A percentile compares a stretch with the other conserved stretches of the same genome.
Evolutionary conservation across 441 rosid species (phyloP).

Genomic region (Melastoma candidum): DNA sequence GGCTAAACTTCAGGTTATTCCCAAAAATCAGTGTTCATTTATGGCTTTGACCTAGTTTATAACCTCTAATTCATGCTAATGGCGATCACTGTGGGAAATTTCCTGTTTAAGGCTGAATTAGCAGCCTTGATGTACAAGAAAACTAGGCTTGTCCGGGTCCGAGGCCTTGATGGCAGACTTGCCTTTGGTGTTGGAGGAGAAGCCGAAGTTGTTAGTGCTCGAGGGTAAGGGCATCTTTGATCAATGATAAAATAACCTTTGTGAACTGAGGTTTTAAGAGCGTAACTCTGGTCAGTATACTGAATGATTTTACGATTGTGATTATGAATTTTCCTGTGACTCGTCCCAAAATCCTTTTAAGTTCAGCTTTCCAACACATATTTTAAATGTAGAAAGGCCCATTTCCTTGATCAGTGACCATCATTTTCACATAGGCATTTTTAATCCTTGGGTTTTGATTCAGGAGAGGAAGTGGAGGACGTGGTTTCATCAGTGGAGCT

Average conservation of each 20-base stretch:
- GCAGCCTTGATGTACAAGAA: conserved; percentile 83
- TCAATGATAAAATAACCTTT: too few species aligned
- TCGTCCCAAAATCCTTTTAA: too few species aligned
- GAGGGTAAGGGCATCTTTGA: conserved; percentile 44
- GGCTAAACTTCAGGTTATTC: conserved; percentile 76
- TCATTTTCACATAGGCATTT: conserved; percentile 6
- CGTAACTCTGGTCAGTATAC: too few species aligned
- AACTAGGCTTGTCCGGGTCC: conserved; percentile 84
- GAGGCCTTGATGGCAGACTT: conserved; percentile 56
- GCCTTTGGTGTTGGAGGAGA: conserved; percentile 77
- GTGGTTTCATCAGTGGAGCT: conserved; percentile 89
- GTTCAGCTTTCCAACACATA: not conserved
- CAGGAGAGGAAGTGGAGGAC: conserved; percentile 96
- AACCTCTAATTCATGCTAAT: conserved; percentile 7
- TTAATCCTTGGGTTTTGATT: conserved; percentile 12
- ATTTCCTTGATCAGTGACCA: not conserved
- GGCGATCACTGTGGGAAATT: not conserved
- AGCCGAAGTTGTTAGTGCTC: conserved; percentile 96
- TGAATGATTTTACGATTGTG: too few species aligned
- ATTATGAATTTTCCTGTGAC: too few species aligned
- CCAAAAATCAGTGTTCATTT: conserved; percentile 2
- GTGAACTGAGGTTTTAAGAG: too few species aligned
- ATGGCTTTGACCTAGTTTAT: not conserved
- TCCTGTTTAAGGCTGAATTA: conserved; percentile 58
- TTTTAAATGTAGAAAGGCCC: conserved; percentile 4